These are phyloP conservation scores for Dacryopinax spathularia DNA, from an alignment of 768 basidiomycete species.

Conservation along the genomic window DNA sequence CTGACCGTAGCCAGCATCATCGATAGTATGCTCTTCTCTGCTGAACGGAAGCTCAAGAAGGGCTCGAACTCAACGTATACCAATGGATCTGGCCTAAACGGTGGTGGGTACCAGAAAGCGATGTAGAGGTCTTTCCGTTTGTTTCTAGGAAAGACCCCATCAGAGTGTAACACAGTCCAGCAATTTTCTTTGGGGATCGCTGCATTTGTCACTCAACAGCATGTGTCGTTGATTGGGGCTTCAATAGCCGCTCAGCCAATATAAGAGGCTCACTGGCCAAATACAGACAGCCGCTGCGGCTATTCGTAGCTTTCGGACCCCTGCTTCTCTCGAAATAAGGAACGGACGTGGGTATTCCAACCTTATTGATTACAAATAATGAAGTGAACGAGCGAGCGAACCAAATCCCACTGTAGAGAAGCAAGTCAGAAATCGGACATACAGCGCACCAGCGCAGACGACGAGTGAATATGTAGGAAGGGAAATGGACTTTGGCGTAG, in stretches of 20 bases:
- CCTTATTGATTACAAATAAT: not conserved
- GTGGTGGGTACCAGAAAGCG: slow-evolving; percentile 3
- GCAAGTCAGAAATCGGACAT: not conserved
- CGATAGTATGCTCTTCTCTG: slow-evolving; percentile 76
- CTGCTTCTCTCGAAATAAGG: no score
- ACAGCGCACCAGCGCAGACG: not conserved
- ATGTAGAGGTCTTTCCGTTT: slow-evolving; percentile 1
- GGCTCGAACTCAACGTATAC: slow-evolving; percentile 16
- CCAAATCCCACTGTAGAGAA: not conserved
- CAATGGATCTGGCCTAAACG: not conserved
- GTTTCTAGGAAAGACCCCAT: no score
- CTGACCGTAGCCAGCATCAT: slow-evolving; percentile 83
- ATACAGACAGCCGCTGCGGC: no score
- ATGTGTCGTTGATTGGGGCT: no score
- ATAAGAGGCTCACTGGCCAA: no score
- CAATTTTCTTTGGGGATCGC: no score
- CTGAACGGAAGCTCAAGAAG: slow-evolving; percentile 61
- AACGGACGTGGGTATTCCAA: not conserved
- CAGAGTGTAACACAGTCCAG: no score
- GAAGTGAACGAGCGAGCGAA: not conserved
- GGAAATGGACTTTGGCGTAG: no score
- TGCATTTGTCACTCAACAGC: no score
- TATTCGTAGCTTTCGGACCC: no score
- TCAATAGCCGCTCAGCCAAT: no score
- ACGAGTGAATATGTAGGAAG: slow-evolving; percentile 1